Conservation (phyloP, 1,139 yeast species). For the Yamadazyma spencermartinsiae region DNA sequence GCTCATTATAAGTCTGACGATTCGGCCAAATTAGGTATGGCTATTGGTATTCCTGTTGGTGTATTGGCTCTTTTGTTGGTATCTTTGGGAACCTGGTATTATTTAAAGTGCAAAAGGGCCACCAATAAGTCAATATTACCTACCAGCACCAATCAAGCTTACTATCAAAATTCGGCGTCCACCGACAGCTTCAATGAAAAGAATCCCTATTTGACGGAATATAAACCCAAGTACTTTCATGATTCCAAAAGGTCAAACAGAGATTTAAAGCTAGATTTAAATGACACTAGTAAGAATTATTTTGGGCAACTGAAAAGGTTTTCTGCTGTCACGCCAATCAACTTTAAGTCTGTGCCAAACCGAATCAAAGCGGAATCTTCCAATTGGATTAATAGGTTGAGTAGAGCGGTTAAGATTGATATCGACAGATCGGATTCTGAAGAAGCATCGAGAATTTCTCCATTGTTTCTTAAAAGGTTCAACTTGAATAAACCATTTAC, state of each 20-base stretch:
- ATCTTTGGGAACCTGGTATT: constrained; percentile 23
- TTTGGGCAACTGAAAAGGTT: not conserved
- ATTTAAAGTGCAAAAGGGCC: constrained; percentile 12
- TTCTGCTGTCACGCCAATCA: constrained; percentile 14
- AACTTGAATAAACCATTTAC: constrained; percentile 24
- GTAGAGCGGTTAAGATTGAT: constrained; percentile 7
- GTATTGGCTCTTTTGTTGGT: constrained; percentile 28
- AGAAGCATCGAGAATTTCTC: constrained; percentile 23
- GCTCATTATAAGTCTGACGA: constrained; percentile 1
- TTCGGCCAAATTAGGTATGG: constrained; percentile 34
- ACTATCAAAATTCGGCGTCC: not conserved
- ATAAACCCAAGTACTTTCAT: not conserved
- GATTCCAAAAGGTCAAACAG: not conserved
- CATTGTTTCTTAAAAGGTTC: constrained; percentile 36
- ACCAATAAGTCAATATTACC: constrained; percentile 13
- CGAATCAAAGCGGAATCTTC: constrained; percentile 10
- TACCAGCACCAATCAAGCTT: constrained; percentile 5
- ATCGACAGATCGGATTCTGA: constrained; percentile 18
- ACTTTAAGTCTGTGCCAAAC: constrained; percentile 14
- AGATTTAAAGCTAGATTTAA: not conserved
- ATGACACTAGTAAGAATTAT: not conserved
- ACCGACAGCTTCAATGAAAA: constrained; percentile 1
- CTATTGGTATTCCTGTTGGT: constrained; percentile 46
- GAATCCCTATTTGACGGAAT: constrained; percentile 6
- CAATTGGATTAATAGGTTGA: constrained; percentile 12